Evolutionary conservation across 1,139 yeast genomes (phyloP), one percentile per base, ranked within the genome.

Genomic region (Sugiyamaella grinbergsii): DNA sequence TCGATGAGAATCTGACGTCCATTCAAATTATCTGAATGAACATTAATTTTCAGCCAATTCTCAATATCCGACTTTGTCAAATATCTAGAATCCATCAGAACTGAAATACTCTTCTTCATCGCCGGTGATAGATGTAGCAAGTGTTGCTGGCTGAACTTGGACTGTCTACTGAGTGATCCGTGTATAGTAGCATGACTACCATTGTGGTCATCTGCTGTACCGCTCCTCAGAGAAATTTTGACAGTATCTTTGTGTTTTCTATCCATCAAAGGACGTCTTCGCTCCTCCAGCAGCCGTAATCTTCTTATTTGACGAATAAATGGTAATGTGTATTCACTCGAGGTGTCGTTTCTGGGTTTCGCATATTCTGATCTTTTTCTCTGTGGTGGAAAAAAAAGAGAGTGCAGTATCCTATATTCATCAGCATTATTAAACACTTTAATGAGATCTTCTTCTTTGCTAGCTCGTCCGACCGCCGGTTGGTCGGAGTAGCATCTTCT

Each of bases 301-400:
- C 56, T 51, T 42, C 51, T 55, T 42, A 59, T 59, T 42, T 57
- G 61, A 8, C 54, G 51, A 11, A 58, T 45, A 47, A 56, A 58
- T 11, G 57, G 55, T 29, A 50, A 44, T 16, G 44, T 31, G 5
- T 45, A 38, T 20, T 37, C 38, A 5, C 26, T 34, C 5, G 42
- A 11, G 13, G 47, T 41, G 23, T 45, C 47, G 20, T 47, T 47
- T 4, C 20, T 31, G 4, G 37, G 31, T 20, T 28, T 13, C 8
- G 15, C 11, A 19, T 40, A 19, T 24, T 2, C 16, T n/a, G 22
- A 16, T 10, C 11, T 24, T 23, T 29, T 32, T 15, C 18, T 41
- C 22, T 31, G 16, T 38, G 48, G 48, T 28, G 51, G 53, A 15
- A 54, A 42, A 23, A 54, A 38, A 7, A 54, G 47, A n/a, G 54